Conservation (phyloP, 352 stramenopile species). For the Halophytophthora polymorphica region DNA sequence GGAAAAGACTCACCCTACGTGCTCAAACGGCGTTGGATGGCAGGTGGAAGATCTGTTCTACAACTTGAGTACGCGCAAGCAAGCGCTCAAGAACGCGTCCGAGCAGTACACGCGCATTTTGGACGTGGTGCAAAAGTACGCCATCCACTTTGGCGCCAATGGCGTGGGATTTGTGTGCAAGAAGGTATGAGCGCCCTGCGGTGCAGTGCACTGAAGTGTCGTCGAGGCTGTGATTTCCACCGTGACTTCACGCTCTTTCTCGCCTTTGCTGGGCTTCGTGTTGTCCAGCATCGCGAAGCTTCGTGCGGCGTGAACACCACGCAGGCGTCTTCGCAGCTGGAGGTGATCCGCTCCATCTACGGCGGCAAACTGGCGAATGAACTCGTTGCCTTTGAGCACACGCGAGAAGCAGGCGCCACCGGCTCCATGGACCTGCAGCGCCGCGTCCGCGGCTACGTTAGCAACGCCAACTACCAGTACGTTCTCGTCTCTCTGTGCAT, state of each 20-base stretch:
- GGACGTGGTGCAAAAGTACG: slow-evolving; percentile 96
- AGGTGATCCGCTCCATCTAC: slow-evolving; percentile 75
- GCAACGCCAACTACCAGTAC: slow-evolving; percentile 90
- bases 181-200: slow-evolving; percentile 65
- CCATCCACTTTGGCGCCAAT: slow-evolving; percentile 89
- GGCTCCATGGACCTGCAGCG: slow-evolving; percentile 37
- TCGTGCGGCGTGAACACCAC: slow-evolving; percentile 80
- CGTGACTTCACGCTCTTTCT: not conserved
- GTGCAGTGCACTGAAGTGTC: not conserved
- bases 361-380: slow-evolving; percentile 69
- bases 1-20: not conserved
- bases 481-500: slow-evolving; percentile 2
- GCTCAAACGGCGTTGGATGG: not conserved
- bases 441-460: slow-evolving; percentile 57
- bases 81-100: slow-evolving; percentile 89
- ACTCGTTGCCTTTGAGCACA: slow-evolving; percentile 46
- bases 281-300: slow-evolving; percentile 61
- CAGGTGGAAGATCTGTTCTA: slow-evolving; percentile 98
- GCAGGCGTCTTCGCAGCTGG: slow-evolving; percentile 54
- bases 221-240: not conserved
- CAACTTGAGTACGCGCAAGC: slow-evolving; percentile 93
- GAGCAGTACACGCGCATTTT: slow-evolving; percentile 95
- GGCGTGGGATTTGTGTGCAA: slow-evolving; percentile 95
- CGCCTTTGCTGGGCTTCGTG: not conserved
- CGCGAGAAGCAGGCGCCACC: slow-evolving; percentile 23